Evolutionary conservation across 768 basidiomycete species (phyloP), one percentile per base, ranked within the genome.

Genomic region (Leccinum obscurum): DNA sequence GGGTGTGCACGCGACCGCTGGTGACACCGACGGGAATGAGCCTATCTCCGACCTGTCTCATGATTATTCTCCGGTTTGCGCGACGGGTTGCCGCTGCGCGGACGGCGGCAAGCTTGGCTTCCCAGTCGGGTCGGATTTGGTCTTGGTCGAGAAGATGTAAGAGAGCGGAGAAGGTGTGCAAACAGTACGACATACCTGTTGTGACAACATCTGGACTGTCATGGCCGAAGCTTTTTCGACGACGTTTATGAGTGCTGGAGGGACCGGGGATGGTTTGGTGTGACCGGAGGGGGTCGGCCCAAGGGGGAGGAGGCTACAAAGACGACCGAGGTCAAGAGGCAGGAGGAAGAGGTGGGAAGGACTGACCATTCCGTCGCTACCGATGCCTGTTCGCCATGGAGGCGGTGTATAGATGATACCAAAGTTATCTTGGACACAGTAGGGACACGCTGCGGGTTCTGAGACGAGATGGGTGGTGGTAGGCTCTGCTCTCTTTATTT

Each of bases 51-150:
- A 98, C 93, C 75, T 98, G 94, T 49, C 97, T 87, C 95, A 99
- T 98, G 57, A 99, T 90, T 72, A 98, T 96, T 50, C 97, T 84
- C 69, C 97, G 82, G 71, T 96, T 95, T 9, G 97, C 97, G 28
- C 95, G 88, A 61, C 97, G 85, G n/a, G 93, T 87, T 37, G 94
- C 95, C n/a, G 93, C 89, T 34, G 97, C 96, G 59, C 92, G 89
- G 49, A 98, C 93, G 39, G 94, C 88, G 52, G 93, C 94, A 41
- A 98, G 77, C 75, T 98, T 98, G 48, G 88, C 85, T 78, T 98
- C 95, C 97, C 97, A 98, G 73, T 98, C 96, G 1, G 97, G 96
- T 56, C 95, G 90, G 61, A 98, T 95, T 76, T 94, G 89, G 78
- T 99, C 97, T 96, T 56, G 20, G 59, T 58, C 37, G 17, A 35